Conservation (phyloP, 129 eudicot genomes). For the Flaveria trinervia region DNA sequence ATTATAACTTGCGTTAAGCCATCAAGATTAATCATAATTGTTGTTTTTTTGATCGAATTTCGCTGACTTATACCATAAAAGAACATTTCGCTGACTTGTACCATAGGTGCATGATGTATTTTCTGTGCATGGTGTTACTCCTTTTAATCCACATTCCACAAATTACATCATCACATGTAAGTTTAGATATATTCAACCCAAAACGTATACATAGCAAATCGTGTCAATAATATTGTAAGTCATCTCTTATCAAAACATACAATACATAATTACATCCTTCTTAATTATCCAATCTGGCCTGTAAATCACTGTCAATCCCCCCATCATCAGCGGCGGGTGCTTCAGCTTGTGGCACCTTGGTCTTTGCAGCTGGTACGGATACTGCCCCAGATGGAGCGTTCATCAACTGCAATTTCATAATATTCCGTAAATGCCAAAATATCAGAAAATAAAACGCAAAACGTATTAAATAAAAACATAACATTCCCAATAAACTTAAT, state of each 20-base stretch:
- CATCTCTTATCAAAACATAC: neutral
- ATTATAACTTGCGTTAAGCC: too few species aligned
- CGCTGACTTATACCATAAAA: too few species aligned
- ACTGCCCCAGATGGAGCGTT: constrained; percentile 77
- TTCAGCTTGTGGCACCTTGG: constrained; percentile 71
- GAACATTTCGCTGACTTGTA: too few species aligned
- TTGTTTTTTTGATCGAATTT: too few species aligned
- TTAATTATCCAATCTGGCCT: constrained; percentile 96
- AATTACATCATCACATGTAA: neutral
- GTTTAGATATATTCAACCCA: constrained; percentile 15
- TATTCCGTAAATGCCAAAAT: constrained; percentile 11
- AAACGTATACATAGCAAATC: constrained; percentile 10
- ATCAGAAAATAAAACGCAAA: neutral
- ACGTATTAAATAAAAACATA: neutral
- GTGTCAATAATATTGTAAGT: neutral
- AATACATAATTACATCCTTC: constrained; percentile 59
- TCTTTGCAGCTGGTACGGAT: constrained; percentile 73
- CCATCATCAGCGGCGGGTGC: constrained; percentile 75
- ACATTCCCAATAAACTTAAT: neutral
- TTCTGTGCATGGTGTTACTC: too few species aligned
- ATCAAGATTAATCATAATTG: too few species aligned
- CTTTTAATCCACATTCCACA: neutral
- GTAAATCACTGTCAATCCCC: constrained; percentile 94
- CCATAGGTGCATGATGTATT: neutral
- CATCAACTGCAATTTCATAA: constrained; percentile 56